phyloP scores from a whole-genome alignment of 192 early-diverging fungal genomes.

The Coemansia sp. region DNA sequence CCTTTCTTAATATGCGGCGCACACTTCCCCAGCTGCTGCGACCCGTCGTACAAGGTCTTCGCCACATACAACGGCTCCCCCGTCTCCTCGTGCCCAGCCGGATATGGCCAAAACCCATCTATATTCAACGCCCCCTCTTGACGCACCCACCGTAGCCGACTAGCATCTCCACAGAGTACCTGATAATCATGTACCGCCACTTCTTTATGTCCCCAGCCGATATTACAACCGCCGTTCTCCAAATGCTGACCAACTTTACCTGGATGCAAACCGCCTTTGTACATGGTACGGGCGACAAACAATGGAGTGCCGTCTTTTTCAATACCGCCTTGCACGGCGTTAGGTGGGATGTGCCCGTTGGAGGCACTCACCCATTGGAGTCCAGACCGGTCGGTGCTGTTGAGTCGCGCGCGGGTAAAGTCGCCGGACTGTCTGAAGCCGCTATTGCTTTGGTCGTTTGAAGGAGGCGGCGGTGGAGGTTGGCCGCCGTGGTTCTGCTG shows the following conservation, averaged over 20 bases:
- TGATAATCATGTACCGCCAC: constrained; percentile 54
- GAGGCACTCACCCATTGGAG: constrained; percentile 50
- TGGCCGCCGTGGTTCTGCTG: constrained; percentile 11
- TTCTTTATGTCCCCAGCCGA: constrained; percentile 64
- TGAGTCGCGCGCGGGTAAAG: not conserved
- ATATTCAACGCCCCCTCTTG: constrained; percentile 52
- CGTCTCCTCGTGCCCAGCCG: constrained; percentile 49
- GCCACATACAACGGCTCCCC: constrained; percentile 56
- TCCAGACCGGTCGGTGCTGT: constrained; percentile 2
- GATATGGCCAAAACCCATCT: constrained; percentile 33
- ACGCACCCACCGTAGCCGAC: constrained; percentile 59
- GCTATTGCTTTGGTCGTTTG: constrained; percentile 1
- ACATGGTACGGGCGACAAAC: constrained; percentile 58
- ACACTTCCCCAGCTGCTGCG: constrained; percentile 60
- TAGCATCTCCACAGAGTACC: constrained; percentile 65
- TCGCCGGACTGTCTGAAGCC: not conserved
- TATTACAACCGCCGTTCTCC: constrained; percentile 51
- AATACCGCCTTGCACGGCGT: constrained; percentile 64
- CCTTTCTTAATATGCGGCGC: constrained; percentile 55
- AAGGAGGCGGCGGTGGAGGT: constrained; percentile 12
- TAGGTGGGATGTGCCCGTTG: constrained; percentile 49
- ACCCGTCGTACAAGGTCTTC: constrained; percentile 52
- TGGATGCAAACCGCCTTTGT: constrained; percentile 59
- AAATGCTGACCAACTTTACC: constrained; percentile 57
- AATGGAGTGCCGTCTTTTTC: constrained; percentile 61